Percentiles rank a stretch among this genome's conserved stretches.
These are phyloP conservation scores for Hymenoscyphus scutula DNA, from an alignment of 2,329 filamentous ascomycete genomes.

Conservation along the genomic window DNA sequence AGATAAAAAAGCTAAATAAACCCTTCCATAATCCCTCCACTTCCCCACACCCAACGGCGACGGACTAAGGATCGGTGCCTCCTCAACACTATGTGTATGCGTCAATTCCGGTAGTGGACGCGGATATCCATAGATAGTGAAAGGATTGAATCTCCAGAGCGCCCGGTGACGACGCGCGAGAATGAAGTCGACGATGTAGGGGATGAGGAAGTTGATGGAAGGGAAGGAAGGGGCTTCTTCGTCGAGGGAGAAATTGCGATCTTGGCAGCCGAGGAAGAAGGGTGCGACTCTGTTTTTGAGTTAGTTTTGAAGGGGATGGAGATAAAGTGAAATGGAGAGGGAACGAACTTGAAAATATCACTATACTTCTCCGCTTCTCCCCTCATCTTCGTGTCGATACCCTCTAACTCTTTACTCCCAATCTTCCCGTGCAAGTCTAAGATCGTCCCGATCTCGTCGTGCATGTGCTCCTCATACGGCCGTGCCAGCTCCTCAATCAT, in stretches of 20 bases:
- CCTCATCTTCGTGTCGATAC: slow-evolving; percentile 24
- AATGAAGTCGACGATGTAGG: slow-evolving; percentile 30
- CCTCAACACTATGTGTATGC: background rate
- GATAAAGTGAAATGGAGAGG: background rate
- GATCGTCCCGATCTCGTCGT: slow-evolving; percentile 34
- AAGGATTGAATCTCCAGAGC: slow-evolving; percentile 35
- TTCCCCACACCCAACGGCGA: background rate
- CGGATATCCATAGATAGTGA: slow-evolving; percentile 28
- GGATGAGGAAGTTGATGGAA: slow-evolving; percentile 18
- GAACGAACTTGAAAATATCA: slow-evolving; percentile 29
- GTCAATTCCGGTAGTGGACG: background rate
- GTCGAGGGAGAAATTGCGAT: slow-evolving; percentile 21
- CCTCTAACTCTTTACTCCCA: slow-evolving; percentile 16
- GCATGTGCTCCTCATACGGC: slow-evolving; percentile 32
- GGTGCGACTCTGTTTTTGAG: slow-evolving; percentile 24
- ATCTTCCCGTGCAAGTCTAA: slow-evolving; percentile 27
- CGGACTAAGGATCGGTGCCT: too few relatives aligned
- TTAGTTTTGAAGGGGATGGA: background rate
- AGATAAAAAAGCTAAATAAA: background rate
- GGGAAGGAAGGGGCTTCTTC: slow-evolving; percentile 27
- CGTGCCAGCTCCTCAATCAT: slow-evolving; percentile 32
- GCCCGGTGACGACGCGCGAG: slow-evolving; percentile 27
- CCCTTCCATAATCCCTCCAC: background rate
- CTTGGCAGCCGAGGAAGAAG: slow-evolving; percentile 23
- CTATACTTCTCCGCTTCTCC: slow-evolving; percentile 23